Evolutionary conservation across 371 early-diverging fungal species (phyloP).

Genomic region (Batrachochytrium dendrobatidis): DNA sequence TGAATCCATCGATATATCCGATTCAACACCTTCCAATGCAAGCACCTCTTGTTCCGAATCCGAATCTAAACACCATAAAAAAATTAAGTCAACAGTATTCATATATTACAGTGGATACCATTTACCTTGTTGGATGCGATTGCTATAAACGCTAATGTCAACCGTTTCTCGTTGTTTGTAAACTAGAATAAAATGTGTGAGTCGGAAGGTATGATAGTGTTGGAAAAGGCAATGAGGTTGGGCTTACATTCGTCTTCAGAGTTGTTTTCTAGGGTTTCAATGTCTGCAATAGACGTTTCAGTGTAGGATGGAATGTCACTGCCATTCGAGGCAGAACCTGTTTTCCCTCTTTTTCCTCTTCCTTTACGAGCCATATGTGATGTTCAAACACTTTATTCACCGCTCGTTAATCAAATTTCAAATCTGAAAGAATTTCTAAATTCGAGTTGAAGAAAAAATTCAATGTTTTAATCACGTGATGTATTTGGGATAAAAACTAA

Average conservation of each 20-base stretch:
- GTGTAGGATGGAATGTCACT: too few relatives aligned
- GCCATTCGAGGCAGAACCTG: too few relatives aligned
- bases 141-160: slow-evolving; percentile 8
- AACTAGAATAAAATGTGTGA: slow-evolving; percentile 15
- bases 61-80: slow-evolving; percentile 7
- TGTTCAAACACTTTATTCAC: too few relatives aligned
- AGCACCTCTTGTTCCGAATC: slow-evolving; percentile 22
- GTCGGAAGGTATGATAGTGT: background rate
- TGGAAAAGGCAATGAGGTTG: background rate
- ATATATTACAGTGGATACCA: slow-evolving; percentile 7
- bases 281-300: too few relatives aligned
- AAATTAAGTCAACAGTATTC: background rate
- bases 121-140: slow-evolving; percentile 5
- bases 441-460: too few relatives aligned
- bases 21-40: slow-evolving; percentile 20
- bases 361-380: slow-evolving; percentile 17
- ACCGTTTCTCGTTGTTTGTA: slow-evolving; percentile 32
- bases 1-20: slow-evolving; percentile 18
- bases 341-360: slow-evolving; percentile 5
- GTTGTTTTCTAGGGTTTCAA: slow-evolving; percentile 30
- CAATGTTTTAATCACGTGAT: too few relatives aligned
- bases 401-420: too few relatives aligned
- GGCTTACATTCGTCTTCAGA: slow-evolving; percentile 36
- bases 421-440: too few relatives aligned
- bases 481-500: too few relatives aligned